Conservation (phyloP, 305 asterid species). For the Fraxinus velutina region DNA sequence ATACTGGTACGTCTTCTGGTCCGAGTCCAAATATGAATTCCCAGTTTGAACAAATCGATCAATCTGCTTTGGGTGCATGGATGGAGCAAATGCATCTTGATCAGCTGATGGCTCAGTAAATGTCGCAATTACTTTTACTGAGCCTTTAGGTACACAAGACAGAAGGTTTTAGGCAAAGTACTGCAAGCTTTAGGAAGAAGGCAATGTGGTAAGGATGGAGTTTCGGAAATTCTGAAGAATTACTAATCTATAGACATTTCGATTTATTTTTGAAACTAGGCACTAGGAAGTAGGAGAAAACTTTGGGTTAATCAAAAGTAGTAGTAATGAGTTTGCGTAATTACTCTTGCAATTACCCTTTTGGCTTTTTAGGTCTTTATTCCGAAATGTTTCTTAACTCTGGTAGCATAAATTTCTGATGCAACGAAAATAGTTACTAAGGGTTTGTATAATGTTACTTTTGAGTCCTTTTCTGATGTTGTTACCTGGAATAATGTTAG, state of each 20-base stretch:
- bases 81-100: slow-evolving; percentile 78
- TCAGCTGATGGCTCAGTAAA: slow-evolving; percentile 60
- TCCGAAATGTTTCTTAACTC: slow-evolving; percentile 14
- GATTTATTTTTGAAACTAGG: slow-evolving; percentile 41
- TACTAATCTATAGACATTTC: slow-evolving; percentile 30
- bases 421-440: background rate
- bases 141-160: slow-evolving; percentile 26
- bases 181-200: slow-evolving; percentile 31
- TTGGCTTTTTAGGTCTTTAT: slow-evolving; percentile 24
- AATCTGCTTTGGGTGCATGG: slow-evolving; percentile 54
- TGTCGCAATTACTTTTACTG: slow-evolving; percentile 9
- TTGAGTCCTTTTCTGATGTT: background rate
- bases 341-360: slow-evolving; percentile 33
- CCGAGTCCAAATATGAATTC: slow-evolving; percentile 30
- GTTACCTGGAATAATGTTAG: slow-evolving; percentile 27
- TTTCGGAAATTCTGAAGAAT: slow-evolving; percentile 30
- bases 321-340: slow-evolving; percentile 26
- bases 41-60: slow-evolving; percentile 49
- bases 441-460: background rate
- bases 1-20: slow-evolving; percentile 31
- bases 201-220: slow-evolving; percentile 29
- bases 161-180: slow-evolving; percentile 27
- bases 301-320: slow-evolving; percentile 33
- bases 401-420: slow-evolving; percentile 21
- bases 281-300: slow-evolving; percentile 37